Conservation (phyloP, 495 filamentous ascomycete species). For the Neurospora sp. region DNA sequence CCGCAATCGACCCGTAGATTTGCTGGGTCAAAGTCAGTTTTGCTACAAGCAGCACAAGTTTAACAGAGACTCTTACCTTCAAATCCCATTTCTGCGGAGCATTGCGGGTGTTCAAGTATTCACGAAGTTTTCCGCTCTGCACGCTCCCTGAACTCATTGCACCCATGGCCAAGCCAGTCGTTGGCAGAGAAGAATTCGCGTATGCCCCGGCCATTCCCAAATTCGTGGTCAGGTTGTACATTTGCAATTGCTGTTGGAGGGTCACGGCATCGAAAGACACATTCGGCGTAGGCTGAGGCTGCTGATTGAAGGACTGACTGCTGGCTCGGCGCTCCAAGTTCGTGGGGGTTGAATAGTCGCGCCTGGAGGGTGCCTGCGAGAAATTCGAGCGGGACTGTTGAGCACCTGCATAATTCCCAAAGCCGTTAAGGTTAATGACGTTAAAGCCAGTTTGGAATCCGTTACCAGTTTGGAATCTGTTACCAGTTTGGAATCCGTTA, state of each 20-base stretch:
- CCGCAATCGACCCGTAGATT: slow-evolving; percentile 80
- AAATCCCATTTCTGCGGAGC: slow-evolving; percentile 49
- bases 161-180: not conserved
- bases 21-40: slow-evolving; percentile 40
- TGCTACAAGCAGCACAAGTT: not conserved
- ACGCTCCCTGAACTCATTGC: slow-evolving; percentile 41
- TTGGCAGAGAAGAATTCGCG: not conserved
- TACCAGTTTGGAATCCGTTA: not conserved
- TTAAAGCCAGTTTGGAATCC: not conserved
- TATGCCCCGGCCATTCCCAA: not conserved
- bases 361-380: not conserved
- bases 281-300: slow-evolving; percentile 12
- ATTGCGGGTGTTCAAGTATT: slow-evolving; percentile 64
- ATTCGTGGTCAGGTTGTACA: not conserved
- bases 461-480: not conserved
- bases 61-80: slow-evolving; percentile 45
- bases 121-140: slow-evolving; percentile 71
- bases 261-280: slow-evolving; percentile 8
- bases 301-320: slow-evolving; percentile 19
- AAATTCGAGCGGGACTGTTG: not conserved
- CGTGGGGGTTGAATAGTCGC: not conserved
- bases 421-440: not conserved
- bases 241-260: slow-evolving; percentile 13
- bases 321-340: slow-evolving; percentile 24
- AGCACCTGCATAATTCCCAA: not conserved